These are phyloP conservation scores for Mucor circinelloides DNA, from an alignment of 371 early-diverging fungal species.

Conservation along the genomic window DNA sequence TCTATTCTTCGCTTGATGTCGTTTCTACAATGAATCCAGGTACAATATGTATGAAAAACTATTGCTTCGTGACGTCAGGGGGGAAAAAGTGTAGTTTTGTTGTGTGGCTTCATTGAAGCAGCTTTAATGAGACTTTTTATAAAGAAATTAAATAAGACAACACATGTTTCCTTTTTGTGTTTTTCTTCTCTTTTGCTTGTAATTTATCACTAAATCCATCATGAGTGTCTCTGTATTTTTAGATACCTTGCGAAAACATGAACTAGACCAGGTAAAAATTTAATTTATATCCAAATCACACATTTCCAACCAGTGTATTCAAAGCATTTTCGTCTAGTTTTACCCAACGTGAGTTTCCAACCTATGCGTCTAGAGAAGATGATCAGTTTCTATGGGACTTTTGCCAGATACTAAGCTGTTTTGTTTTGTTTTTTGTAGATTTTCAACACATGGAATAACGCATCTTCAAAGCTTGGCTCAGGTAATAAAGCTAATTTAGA, in stretches of 20 bases:
- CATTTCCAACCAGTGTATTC: background rate
- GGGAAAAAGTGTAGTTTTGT: background rate
- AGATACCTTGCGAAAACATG: constrained; percentile 33
- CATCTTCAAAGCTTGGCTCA: constrained; percentile 59
- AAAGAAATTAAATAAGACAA: background rate
- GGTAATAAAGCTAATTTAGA: constrained; percentile 31
- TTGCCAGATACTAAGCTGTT: background rate
- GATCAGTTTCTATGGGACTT: background rate
- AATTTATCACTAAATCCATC: background rate
- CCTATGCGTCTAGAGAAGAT: background rate
- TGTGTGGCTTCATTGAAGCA: background rate
- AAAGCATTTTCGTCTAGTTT: constrained; percentile 17
- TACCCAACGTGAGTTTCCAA: constrained; percentile 26
- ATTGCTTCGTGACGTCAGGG: background rate
- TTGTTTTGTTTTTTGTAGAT: constrained; percentile 30
- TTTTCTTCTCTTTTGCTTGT: background rate
- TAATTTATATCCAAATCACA: background rate
- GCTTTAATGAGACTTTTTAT: background rate
- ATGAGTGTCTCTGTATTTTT: constrained; percentile 28
- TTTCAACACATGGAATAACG: constrained; percentile 63
- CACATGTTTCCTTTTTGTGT: background rate
- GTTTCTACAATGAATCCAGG: background rate
- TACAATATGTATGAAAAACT: background rate
- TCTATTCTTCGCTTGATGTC: background rate
- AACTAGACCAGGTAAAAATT: constrained; percentile 30